These are phyloP conservation scores for Ampelomyces quisqualis DNA, from an alignment of 2,329 filamentous ascomycete species.

Conservation along the genomic window DNA sequence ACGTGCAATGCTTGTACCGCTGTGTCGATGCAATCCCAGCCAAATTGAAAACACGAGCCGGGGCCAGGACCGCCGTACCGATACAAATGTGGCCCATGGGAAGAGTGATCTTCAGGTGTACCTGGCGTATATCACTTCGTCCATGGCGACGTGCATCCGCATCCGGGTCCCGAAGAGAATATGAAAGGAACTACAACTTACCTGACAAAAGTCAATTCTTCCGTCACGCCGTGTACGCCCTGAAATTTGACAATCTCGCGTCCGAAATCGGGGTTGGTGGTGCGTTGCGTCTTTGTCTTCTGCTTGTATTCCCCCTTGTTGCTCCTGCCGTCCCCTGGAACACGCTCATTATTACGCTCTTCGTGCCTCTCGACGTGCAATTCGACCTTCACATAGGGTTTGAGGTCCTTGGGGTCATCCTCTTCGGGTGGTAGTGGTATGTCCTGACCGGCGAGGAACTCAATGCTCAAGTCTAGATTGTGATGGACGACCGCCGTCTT, in stretches of 20 bases:
- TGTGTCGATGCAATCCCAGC: conserved; percentile 1
- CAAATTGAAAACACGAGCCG: not conserved
- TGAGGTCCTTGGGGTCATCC: conserved; percentile 60
- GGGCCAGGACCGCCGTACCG: not conserved
- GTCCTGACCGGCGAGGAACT: conserved; percentile 73
- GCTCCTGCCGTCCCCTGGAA: conserved; percentile 52
- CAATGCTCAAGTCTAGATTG: conserved; percentile 68
- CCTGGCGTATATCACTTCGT: not conserved
- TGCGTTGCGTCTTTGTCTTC: conserved; percentile 48
- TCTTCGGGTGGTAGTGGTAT: conserved; percentile 65
- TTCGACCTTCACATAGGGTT: conserved; percentile 75
- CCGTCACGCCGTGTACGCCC: conserved; percentile 46
- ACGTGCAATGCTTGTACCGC: not conserved
- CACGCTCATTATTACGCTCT: conserved; percentile 46
- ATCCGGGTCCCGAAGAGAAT: not conserved
- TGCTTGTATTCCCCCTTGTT: conserved; percentile 56
- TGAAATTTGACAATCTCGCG: conserved; percentile 49
- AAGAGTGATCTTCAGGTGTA: not conserved
- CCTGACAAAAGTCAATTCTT: conserved; percentile 53
- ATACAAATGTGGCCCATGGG: not conserved
- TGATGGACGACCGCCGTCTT: conserved; percentile 52
- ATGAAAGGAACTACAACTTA: conserved; percentile 33
- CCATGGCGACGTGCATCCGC: conserved; percentile 5
- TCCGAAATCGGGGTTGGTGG: conserved; percentile 49
- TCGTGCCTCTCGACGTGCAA: conserved; percentile 73